Conservation (phyloP, 192 early-diverging fungal species). For the Coemansia sp. region DNA sequence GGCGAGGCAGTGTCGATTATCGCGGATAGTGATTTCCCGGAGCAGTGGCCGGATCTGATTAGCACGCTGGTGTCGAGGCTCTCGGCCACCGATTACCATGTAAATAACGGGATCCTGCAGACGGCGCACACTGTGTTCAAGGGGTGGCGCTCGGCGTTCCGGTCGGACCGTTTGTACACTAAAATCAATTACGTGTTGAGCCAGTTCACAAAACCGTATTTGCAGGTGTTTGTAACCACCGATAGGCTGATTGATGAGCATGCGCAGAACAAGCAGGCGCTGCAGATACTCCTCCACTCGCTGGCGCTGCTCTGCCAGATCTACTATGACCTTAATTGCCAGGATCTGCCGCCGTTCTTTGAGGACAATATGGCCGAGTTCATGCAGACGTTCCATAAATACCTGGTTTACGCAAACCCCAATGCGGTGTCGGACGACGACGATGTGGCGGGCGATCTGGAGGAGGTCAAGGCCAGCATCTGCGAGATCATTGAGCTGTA, state of each 20-base stretch:
- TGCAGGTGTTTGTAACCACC: constrained; percentile 80
- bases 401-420: constrained; percentile 79
- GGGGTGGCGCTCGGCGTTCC: constrained; percentile 84
- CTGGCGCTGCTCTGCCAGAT: constrained; percentile 83
- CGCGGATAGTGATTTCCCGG: constrained; percentile 91
- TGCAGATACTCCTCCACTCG: constrained; percentile 73
- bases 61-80: constrained; percentile 76
- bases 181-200: constrained; percentile 93
- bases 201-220: constrained; percentile 80
- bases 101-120: constrained; percentile 90
- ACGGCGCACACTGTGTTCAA: constrained; percentile 96
- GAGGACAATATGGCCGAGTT: constrained; percentile 87
- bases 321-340: constrained; percentile 92
- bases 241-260: constrained; percentile 77
- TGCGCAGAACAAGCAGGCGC: constrained; percentile 59
- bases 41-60: constrained; percentile 82
- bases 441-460: constrained; percentile 78
- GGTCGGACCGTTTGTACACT: constrained; percentile 74
- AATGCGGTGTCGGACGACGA: constrained; percentile 70
- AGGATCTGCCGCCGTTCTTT: constrained; percentile 96
- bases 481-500: constrained; percentile 92
- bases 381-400: constrained; percentile 85
- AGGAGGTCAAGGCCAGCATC: constrained; percentile 90
- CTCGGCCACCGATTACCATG: constrained; percentile 71
- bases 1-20: constrained; percentile 93